A percentile compares a stretch with the other conserved stretches of the same genome.
phyloP scores from a whole-genome alignment of 371 early-diverging fungal genomes.

The Fennellomyces sp. region DNA sequence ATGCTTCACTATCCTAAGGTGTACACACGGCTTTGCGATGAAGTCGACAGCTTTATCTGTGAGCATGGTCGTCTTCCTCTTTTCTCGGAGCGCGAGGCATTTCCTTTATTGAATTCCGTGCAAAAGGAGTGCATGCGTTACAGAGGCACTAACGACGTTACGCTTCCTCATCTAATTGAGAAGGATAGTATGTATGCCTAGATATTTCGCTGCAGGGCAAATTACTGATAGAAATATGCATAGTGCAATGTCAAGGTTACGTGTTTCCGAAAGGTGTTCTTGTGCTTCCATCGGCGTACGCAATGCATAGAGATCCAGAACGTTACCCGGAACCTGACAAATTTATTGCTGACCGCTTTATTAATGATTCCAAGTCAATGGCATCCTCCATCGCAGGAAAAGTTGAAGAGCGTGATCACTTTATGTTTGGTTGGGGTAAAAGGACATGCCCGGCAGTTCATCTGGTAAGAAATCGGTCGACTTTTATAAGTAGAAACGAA shows the following conservation, averaged over 20 bases:
- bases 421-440: background rate
- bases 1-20: background rate
- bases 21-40: background rate
- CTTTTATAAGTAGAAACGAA: constrained; percentile 3
- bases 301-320: constrained; percentile 17
- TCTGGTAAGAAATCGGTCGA: constrained; percentile 34
- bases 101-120: constrained; percentile 11
- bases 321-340: constrained; percentile 22
- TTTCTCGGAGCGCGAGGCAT: background rate
- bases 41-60: constrained; percentile 5
- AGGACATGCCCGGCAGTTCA: constrained; percentile 20
- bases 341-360: constrained; percentile 38
- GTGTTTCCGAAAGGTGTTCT: background rate
- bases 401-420: background rate
- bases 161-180: constrained; percentile 28
- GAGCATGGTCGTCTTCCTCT: constrained; percentile 15
- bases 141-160: constrained; percentile 20
- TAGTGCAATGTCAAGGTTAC: background rate
- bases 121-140: constrained; percentile 30
- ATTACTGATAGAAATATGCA: constrained; percentile 8
- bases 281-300: background rate
- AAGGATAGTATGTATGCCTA: constrained; percentile 13
- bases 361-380: constrained; percentile 7
- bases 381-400: constrained; percentile 11
- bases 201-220: too few relatives aligned